These are phyloP conservation scores for Teunomyces gatunensis DNA, from an alignment of 805 yeast species.

Conservation along the genomic window DNA sequence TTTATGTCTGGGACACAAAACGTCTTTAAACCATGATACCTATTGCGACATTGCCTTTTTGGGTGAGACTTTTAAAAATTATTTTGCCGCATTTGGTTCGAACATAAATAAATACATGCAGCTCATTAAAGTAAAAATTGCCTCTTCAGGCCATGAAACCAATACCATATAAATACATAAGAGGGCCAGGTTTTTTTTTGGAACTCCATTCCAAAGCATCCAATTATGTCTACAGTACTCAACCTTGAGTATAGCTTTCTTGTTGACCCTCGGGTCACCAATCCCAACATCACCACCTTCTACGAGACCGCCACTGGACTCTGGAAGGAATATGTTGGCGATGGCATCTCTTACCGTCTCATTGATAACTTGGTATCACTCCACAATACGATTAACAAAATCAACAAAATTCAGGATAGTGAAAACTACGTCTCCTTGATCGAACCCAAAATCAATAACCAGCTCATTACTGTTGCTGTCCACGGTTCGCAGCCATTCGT, in stretches of 20 bases:
- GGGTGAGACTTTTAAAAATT: not conserved
- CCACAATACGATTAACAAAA: constrained; percentile 12
- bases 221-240: constrained; percentile 13
- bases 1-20: constrained; percentile 80
- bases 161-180: constrained; percentile 6
- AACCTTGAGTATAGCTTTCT: constrained; percentile 28
- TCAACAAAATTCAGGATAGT: constrained; percentile 12
- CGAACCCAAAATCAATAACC: constrained; percentile 33
- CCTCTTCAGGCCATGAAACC: constrained; percentile 7
- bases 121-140: not conserved
- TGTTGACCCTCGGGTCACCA: constrained; percentile 14
- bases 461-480: constrained; percentile 35
- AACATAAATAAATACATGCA: constrained; percentile 3
- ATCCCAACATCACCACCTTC: constrained; percentile 12
- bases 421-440: constrained; percentile 18
- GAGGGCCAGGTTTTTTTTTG: not conserved
- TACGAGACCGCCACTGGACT: constrained; percentile 32
- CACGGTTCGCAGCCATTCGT: constrained; percentile 32
- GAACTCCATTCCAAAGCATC: not conserved
- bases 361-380: constrained; percentile 27
- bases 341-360: constrained; percentile 15
- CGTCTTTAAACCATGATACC: constrained; percentile 19
- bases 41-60: not conserved
- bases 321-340: constrained; percentile 24
- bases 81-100: not conserved